These are phyloP conservation scores for Parietaria judaica DNA, from an alignment of 306 rosid genomes.

Conservation along the genomic window DNA sequence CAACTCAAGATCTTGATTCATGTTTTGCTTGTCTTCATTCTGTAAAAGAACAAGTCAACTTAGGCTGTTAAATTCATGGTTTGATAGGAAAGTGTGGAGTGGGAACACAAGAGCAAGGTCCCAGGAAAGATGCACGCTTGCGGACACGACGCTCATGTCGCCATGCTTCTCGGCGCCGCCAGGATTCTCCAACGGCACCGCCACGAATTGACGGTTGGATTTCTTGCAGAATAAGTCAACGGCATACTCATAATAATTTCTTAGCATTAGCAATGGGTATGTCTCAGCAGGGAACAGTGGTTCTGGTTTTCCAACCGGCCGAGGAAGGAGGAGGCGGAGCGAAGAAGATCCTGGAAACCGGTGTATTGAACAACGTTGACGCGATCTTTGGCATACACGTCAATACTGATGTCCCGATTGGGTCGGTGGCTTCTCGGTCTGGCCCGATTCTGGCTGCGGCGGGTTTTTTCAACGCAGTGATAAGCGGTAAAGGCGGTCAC, in stretches of 20 bases:
- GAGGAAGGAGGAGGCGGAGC: conserved; percentile 95
- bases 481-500: conserved; percentile 85
- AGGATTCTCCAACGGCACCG: conserved; percentile 57
- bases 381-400: conserved; percentile 79
- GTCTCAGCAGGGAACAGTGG: conserved; percentile 70
- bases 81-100: conserved; percentile 63
- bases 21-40: too few species aligned
- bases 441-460: conserved; percentile 66
- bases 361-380: conserved; percentile 45
- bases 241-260: neutral
- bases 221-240: neutral
- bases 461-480: conserved; percentile 72
- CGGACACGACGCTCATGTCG: conserved; percentile 91
- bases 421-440: conserved; percentile 47
- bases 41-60: too few species aligned
- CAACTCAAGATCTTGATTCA: too few species aligned
- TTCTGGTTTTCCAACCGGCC: conserved; percentile 93
- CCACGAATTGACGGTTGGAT: conserved; percentile 35
- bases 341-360: conserved; percentile 52
- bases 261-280: neutral
- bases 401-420: conserved; percentile 22
- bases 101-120: conserved; percentile 86
- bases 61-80: neutral
- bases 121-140: conserved; percentile 95
- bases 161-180: conserved; percentile 96